phyloP scores from a whole-genome alignment of 306 rosid genomes.

The Argentina anserina region DNA sequence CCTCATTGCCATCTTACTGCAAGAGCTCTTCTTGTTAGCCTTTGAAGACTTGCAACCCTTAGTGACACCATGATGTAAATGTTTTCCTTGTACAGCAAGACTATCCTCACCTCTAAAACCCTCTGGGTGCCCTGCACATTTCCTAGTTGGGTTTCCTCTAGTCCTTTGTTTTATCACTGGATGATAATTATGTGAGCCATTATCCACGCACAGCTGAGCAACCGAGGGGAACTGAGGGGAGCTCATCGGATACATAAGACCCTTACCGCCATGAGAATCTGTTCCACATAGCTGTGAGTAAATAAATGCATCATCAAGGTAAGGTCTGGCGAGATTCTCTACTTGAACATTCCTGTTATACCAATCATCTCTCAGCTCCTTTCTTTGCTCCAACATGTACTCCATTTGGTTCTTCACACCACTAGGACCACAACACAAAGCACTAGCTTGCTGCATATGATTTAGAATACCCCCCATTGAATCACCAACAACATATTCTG shows the following conservation, averaged over 20 bases:
- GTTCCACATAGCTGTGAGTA: constrained; percentile 23
- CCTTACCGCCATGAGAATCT: constrained; percentile 20
- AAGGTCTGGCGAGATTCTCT: constrained; percentile 25
- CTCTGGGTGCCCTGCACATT: constrained; percentile 21
- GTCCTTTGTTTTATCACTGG: constrained; percentile 20
- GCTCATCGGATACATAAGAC: constrained; percentile 18
- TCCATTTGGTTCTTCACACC: constrained; percentile 24
- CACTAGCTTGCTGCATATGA: constrained; percentile 22
- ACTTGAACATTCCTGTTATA: constrained; percentile 19
- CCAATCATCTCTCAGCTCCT: constrained; percentile 17
- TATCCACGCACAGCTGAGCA: constrained; percentile 20
- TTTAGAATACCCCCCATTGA: constrained; percentile 24
- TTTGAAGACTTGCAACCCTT: constrained; percentile 22
- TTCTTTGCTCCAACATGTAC: constrained; percentile 21
- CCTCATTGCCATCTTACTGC: constrained; percentile 7
- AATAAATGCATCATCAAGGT: constrained; percentile 18
- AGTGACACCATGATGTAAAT: constrained; percentile 15
- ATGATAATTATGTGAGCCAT: constrained; percentile 18
- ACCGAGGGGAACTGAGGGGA: constrained; percentile 25
- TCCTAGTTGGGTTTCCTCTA: constrained; percentile 14
- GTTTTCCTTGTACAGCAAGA: constrained; percentile 38
- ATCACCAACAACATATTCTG: constrained; percentile 21
- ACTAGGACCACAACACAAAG: constrained; percentile 22
- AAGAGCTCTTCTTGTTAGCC: constrained; percentile 18
- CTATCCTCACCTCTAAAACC: constrained; percentile 41